Conservation (phyloP, 352 stramenopile genomes). For the Phytophthora pseudosyringae region DNA sequence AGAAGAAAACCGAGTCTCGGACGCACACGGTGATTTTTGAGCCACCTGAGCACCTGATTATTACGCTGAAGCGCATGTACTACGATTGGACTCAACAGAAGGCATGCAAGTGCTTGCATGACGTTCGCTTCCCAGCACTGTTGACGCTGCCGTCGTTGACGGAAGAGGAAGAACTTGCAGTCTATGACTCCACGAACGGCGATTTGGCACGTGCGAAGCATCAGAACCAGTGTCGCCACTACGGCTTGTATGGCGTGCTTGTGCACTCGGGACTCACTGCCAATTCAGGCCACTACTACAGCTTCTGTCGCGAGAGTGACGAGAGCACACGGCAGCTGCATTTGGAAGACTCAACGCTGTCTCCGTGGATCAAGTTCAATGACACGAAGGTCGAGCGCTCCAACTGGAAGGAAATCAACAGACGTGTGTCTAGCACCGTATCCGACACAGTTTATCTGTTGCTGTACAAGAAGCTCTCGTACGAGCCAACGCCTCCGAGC, state of each 20-base stretch:
- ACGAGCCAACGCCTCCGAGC: conserved; percentile 33
- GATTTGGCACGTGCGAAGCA: conserved; percentile 29
- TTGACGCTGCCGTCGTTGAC: conserved; percentile 74
- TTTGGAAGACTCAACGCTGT: conserved; percentile 73
- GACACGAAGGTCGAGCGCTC: conserved; percentile 85
- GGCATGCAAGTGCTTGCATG: conserved; percentile 86
- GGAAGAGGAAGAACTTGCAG: conserved; percentile 54
- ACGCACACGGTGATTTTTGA: conserved; percentile 83
- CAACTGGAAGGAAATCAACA: conserved; percentile 85
- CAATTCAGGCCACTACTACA: conserved; percentile 93
- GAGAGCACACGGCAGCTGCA: conserved; percentile 76
- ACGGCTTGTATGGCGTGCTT: conserved; percentile 90
- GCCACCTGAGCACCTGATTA: conserved; percentile 84
- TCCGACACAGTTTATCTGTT: conserved; percentile 91
- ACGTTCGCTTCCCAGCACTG: conserved; percentile 77
- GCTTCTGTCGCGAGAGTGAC: conserved; percentile 86
- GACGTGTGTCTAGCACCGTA: conserved; percentile 75
- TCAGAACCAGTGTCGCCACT: conserved; percentile 56
- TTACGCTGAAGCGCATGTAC: conserved; percentile 91
- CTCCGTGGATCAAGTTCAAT: conserved; percentile 93
- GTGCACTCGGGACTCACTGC: conserved; percentile 89
- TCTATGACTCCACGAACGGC: conserved; percentile 20
- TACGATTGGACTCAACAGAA: conserved; percentile 91
- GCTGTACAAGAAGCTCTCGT: conserved; percentile 89
- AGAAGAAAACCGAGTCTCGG: conserved; percentile 81